Evolutionary conservation across 2,329 filamentous ascomycete genomes (phyloP).

Genomic region (Penicillium corylophilum): DNA sequence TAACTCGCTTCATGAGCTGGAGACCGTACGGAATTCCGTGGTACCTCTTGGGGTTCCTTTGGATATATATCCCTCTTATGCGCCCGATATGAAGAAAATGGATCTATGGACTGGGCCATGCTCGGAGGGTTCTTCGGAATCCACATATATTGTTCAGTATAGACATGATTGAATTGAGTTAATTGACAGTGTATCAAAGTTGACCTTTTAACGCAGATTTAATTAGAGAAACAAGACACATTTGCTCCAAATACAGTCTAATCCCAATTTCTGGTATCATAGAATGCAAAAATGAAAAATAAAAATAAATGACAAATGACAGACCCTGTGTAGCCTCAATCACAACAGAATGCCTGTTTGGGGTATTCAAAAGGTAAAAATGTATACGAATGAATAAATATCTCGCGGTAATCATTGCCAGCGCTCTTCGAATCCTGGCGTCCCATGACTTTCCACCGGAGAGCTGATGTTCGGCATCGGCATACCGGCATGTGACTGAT

Average conservation of each 20-base stretch:
- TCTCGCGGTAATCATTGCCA: constrained; percentile 16
- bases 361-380: not conserved
- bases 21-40: too few relatives aligned
- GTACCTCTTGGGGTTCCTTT: too few relatives aligned
- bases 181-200: too few relatives aligned
- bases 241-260: not conserved
- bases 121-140: too few relatives aligned
- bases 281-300: constrained; percentile 1
- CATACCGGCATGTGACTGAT: constrained; percentile 1
- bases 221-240: too few relatives aligned
- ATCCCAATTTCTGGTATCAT: constrained; percentile 11
- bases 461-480: constrained; percentile 1
- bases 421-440: constrained; percentile 6
- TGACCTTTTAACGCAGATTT: too few relatives aligned
- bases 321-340: not conserved
- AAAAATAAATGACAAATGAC: not conserved
- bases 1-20: not conserved
- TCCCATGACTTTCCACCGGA: not conserved
- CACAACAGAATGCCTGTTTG: not conserved
- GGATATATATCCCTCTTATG: too few relatives aligned
- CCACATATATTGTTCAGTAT: too few relatives aligned
- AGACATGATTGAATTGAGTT: too few relatives aligned
- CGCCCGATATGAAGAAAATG: too few relatives aligned
- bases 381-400: not conserved
- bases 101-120: too few relatives aligned